These are phyloP conservation scores for Citrullus mucosospermus DNA, from an alignment of 306 rosid species.

Conservation along the genomic window DNA sequence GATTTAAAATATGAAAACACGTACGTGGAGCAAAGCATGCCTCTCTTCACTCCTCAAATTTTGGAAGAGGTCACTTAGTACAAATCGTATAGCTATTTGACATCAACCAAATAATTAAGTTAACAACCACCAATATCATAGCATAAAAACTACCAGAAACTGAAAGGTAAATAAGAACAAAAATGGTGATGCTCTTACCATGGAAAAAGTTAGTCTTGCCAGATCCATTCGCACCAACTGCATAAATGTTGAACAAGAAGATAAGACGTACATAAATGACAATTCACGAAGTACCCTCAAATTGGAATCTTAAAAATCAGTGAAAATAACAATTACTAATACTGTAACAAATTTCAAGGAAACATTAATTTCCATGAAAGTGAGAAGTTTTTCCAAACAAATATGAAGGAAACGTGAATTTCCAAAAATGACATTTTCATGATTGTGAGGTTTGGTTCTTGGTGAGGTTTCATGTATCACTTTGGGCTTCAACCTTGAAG, in stretches of 20 bases:
- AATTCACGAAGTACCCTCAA: neutral
- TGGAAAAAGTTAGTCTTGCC: slow-evolving; percentile 95
- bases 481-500: too few relatives aligned
- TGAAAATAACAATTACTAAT: neutral
- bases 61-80: slow-evolving; percentile 81
- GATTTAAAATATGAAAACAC: slow-evolving; percentile 9
- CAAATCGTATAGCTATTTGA: slow-evolving; percentile 80
- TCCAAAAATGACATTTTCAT: too few relatives aligned
- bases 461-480: too few relatives aligned
- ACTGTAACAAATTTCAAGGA: neutral
- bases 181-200: slow-evolving; percentile 37
- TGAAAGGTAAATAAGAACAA: neutral
- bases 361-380: neutral
- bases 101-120: neutral
- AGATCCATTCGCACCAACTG: slow-evolving; percentile 99
- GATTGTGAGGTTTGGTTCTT: too few relatives aligned
- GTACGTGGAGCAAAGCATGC: slow-evolving; percentile 86
- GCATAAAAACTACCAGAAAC: slow-evolving; percentile 5
- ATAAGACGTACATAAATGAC: neutral
- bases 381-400: neutral
- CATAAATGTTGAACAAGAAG: slow-evolving; percentile 7
- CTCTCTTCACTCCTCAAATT: slow-evolving; percentile 79
- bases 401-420: neutral
- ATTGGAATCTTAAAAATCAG: neutral
- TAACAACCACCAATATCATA: slow-evolving; percentile 3